Conservation (phyloP, 2,329 filamentous ascomycete genomes). For the Fusarium phyllophilum region DNA sequence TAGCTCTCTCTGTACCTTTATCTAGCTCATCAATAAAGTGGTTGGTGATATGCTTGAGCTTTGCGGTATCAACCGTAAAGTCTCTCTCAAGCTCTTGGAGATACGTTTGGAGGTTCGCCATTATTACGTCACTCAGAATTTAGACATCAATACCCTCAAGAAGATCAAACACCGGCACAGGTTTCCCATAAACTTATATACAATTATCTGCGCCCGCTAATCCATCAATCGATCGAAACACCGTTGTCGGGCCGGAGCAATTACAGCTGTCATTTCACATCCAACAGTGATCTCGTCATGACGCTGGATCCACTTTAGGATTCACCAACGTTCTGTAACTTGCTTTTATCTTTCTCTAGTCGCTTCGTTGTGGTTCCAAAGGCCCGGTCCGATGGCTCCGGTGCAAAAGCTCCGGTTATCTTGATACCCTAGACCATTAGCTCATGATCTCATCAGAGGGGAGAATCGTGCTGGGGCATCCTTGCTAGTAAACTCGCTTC, state of each 20-base stretch:
- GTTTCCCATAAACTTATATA: neutral
- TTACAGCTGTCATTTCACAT: neutral
- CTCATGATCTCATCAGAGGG: neutral
- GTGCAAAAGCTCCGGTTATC: neutral
- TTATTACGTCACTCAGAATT: rapidly evolving
- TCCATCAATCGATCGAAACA: neutral
- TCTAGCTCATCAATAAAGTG: constrained; percentile 3
- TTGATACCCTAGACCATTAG: neutral
- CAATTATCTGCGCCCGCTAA: rapidly evolving
- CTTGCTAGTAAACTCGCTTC: neutral
- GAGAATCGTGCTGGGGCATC: neutral
- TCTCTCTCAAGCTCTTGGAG: neutral
- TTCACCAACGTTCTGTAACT: neutral
- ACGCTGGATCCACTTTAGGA: neutral
- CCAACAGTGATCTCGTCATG: neutral
- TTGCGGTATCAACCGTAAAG: constrained; percentile 1
- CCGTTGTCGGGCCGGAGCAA: neutral
- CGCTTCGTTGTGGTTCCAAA: neutral
- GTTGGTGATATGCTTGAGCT: constrained; percentile 7
- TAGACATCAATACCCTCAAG: rapidly evolving
- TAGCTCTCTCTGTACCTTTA: neutral
- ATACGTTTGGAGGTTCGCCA: neutral
- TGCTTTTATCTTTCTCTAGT: neutral
- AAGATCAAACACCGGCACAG: rapidly evolving
- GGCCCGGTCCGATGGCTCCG: neutral